phyloP scores from a whole-genome alignment of 352 stramenopile genomes.

The Lagenidium sp. region DNA sequence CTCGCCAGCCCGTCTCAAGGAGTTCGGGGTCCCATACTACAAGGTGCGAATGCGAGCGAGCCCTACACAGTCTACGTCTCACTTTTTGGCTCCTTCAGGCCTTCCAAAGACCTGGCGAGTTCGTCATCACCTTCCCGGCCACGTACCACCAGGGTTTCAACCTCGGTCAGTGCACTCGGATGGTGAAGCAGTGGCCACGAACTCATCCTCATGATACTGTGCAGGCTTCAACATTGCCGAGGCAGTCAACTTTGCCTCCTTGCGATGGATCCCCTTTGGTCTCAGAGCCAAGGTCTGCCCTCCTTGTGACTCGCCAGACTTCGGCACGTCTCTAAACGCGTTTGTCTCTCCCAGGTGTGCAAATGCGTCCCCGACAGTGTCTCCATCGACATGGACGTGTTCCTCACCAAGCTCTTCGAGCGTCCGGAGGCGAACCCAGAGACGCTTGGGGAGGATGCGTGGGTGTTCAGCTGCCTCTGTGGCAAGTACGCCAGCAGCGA shows the following conservation, averaged over 20 bases:
- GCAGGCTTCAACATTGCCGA: conserved; percentile 90
- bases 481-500: conserved; percentile 58
- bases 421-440: conserved; percentile 16
- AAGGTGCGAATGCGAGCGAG: conserved; percentile 18
- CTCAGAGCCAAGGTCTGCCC: conserved; percentile 57
- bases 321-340: too few species aligned
- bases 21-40: conserved; percentile 79
- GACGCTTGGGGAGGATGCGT: conserved; percentile 40
- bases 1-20: conserved; percentile 67
- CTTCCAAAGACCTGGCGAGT: conserved; percentile 83
- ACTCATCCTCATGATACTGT: background rate
- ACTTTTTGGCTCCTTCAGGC: conserved; percentile 28
- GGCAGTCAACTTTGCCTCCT: conserved; percentile 85
- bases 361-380: conserved; percentile 80
- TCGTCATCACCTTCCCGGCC: conserved; percentile 89
- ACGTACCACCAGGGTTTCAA: conserved; percentile 89
- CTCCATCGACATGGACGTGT: conserved; percentile 80
- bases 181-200: background rate
- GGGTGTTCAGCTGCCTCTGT: conserved; percentile 70
- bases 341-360: conserved; percentile 49
- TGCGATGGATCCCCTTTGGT: conserved; percentile 77
- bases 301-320: too few species aligned
- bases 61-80: too few species aligned
- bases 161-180: conserved; percentile 57
- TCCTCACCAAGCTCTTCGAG: conserved; percentile 63